phyloP scores from a whole-genome alignment of 345 rosid species.

The Populus simonii region DNA sequence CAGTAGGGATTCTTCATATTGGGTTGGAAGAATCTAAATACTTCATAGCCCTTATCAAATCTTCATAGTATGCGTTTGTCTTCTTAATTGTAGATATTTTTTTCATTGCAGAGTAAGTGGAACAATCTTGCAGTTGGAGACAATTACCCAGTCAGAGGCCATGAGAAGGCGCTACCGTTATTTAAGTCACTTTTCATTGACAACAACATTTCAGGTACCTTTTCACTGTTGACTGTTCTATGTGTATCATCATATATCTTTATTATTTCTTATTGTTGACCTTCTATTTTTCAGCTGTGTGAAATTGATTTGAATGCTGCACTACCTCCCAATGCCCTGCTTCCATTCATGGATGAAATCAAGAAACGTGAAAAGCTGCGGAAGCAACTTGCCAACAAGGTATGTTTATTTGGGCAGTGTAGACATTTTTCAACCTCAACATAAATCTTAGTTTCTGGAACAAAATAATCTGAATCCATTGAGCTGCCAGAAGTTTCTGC shows the following conservation, averaged over 20 bases:
- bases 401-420: constrained; percentile 17
- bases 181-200: constrained; percentile 86
- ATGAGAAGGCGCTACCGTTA: constrained; percentile 81
- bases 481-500: neutral
- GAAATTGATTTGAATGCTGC: constrained; percentile 76
- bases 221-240: neutral
- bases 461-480: neutral
- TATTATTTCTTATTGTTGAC: neutral
- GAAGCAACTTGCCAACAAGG: constrained; percentile 77
- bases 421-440: neutral
- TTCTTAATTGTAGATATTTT: neutral
- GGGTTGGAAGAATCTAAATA: neutral
- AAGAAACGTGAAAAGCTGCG: constrained; percentile 80
- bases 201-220: constrained; percentile 77
- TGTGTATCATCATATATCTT: neutral
- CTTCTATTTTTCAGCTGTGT: constrained; percentile 59
- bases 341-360: constrained; percentile 84
- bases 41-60: neutral
- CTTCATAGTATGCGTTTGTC: neutral
- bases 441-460: neutral
- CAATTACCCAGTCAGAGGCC: constrained; percentile 80
- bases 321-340: constrained; percentile 59
- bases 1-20: neutral
- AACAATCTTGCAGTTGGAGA: constrained; percentile 76
- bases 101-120: constrained; percentile 64